Base-by-base conservation (phyloP, 371 early-diverging fungal species). In the Lichtheimia ornata region DNA sequence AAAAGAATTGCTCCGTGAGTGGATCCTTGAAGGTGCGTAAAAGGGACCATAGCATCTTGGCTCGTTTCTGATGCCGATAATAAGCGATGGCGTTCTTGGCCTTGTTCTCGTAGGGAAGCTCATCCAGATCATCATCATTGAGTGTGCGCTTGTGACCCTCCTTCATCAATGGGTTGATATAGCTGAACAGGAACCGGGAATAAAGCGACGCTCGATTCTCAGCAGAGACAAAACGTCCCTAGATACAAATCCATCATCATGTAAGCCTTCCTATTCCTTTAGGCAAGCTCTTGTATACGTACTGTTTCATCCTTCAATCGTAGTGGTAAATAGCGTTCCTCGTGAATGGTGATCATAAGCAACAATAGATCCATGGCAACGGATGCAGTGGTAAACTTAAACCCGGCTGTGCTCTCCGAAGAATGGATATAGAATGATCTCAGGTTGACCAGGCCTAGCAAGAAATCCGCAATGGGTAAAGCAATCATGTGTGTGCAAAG, bases 261-360 rank as follows among this genome's bases (percentile, higher is more conserved):
- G 11, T 35, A 11, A 35, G 35, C 35, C 6, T 11, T 35, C 35
- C 5, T 7, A 1, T 70, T 70, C 80, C 65, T 3, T 69, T 65
- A 28, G 1, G 7, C 28, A 28, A 45, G 73, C 69, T 0, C 72
- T 70, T 79, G 76, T 56, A 61, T 59, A 56, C 69, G 56, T 71
- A 71, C 75, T 2, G 64, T 55, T 52, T 79, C 72, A 14, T 76
- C 57, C 43, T 71, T 49, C 2, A 79, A 49, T 6, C 20, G 20
- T 47, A 47, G 47, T 18, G 47, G 47, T n/a, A 18, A 18, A 47
- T 47, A 11, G 11, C 47, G 47, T 20, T 47, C n/a, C n/a, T 47
- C 47, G 14, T 47, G 47, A 47, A 47, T 47, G 20, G 20, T 47
- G n/a, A 47, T n/a, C 7, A 3, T 18, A n/a, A 47, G 47, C 20